Percentiles rank a stretch among this genome's conserved stretches.
phyloP scores from a whole-genome alignment of 2,329 filamentous ascomycete genomes.

The Xylariaceae sp. region DNA sequence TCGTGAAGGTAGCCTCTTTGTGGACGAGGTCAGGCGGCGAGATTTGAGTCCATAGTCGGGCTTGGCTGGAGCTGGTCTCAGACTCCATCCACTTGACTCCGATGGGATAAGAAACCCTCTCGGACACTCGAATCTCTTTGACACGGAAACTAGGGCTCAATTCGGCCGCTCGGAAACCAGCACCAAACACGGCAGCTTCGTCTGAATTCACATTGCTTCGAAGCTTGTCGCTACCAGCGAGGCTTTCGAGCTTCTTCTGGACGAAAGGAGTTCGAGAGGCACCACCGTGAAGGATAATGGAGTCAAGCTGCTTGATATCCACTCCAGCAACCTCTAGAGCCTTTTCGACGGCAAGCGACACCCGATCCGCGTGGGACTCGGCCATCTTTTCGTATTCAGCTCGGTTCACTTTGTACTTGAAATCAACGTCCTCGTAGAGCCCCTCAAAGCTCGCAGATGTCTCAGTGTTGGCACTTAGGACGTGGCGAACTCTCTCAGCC shows the following conservation, averaged over 20 bases:
- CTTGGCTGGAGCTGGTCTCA: slow-evolving; percentile 67
- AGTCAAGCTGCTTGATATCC: slow-evolving; percentile 72
- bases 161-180: slow-evolving; percentile 87
- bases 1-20: slow-evolving; percentile 84
- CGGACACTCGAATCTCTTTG: slow-evolving; percentile 87
- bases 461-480: slow-evolving; percentile 89
- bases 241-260: slow-evolving; percentile 77
- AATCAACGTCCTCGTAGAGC: slow-evolving; percentile 86
- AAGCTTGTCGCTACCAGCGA: slow-evolving; percentile 73
- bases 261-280: slow-evolving; percentile 89
- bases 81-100: slow-evolving; percentile 70
- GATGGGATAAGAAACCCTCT: slow-evolving; percentile 69
- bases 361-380: slow-evolving; percentile 61
- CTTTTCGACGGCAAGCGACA: slow-evolving; percentile 65
- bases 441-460: slow-evolving; percentile 79
- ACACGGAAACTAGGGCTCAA: slow-evolving; percentile 95
- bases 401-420: slow-evolving; percentile 83
- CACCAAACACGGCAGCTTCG: slow-evolving; percentile 92
- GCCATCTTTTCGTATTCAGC: slow-evolving; percentile 78
- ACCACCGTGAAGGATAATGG: slow-evolving; percentile 90
- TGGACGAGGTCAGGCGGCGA: slow-evolving; percentile 69
- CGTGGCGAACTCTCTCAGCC: slow-evolving; percentile 78
- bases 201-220: slow-evolving; percentile 95
- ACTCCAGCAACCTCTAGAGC: slow-evolving; percentile 73
- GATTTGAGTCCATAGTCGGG: slow-evolving; percentile 76